These are phyloP conservation scores for Pichia gijzeniarum DNA, from an alignment of 805 yeast genomes.

Conservation along the genomic window DNA sequence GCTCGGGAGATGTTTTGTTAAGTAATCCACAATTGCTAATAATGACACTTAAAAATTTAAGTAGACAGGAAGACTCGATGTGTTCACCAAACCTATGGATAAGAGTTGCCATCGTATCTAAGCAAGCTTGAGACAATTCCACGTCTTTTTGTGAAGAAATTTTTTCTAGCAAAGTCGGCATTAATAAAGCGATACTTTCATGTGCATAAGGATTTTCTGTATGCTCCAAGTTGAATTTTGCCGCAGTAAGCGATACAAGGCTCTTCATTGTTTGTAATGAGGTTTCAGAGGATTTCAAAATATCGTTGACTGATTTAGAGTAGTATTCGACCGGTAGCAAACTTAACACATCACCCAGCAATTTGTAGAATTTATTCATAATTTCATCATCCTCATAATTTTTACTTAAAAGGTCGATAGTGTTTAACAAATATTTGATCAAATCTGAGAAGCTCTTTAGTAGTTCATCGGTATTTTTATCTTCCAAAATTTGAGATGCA, in stretches of 20 bases:
- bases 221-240: conserved; percentile 66
- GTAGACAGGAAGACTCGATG: conserved; percentile 41
- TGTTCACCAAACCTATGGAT: conserved; percentile 56
- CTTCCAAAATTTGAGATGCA: conserved; percentile 31
- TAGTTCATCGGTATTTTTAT: conserved; percentile 18
- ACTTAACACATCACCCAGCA: conserved; percentile 58
- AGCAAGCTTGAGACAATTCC: conserved; percentile 58
- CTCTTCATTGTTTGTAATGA: conserved; percentile 50
- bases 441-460: conserved; percentile 24
- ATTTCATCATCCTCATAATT: conserved; percentile 30
- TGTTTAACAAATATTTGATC: conserved; percentile 31
- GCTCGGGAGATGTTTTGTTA: conserved; percentile 43
- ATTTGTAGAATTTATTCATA: conserved; percentile 40
- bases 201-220: conserved; percentile 42
- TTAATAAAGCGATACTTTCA: conserved; percentile 45
- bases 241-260: conserved; percentile 53
- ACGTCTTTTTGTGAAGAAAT: conserved; percentile 32
- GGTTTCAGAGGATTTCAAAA: conserved; percentile 33
- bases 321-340: conserved; percentile 72
- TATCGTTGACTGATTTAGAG: conserved; percentile 49
- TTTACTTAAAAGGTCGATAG: conserved; percentile 32
- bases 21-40: conserved; percentile 48
- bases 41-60: conserved; percentile 43
- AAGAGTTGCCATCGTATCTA: conserved; percentile 60
- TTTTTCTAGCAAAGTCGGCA: conserved; percentile 43